Base-by-base conservation (phyloP, 176 grass and related monocot genomes). In the Rhynchospora tenuis region DNA sequence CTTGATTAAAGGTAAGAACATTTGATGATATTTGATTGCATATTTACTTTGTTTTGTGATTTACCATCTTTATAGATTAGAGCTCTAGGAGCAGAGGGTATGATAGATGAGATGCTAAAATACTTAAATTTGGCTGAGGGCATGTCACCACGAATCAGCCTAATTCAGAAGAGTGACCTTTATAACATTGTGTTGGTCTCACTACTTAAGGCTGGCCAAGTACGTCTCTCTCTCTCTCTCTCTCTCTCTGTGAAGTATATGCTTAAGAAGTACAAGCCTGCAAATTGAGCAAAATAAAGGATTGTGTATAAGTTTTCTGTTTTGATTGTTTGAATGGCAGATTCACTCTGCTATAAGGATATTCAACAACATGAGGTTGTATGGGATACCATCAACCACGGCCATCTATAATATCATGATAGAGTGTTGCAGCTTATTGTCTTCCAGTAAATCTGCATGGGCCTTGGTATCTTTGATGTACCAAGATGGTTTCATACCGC, bases 51-150 rank as follows among this genome's bases (percentile, higher is more conserved):
- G 44, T 58, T 9, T 82, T 82, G 42, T 65, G n/a, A 65, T 82
- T 61, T 82, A 51, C 15, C 52, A 59, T 27, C 82, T 20, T 87
- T 89, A 64, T 88, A 98, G 92, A 86, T 98, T 84, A 87, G 62
- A 87, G 95, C 90, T 85, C 81, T 98, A 85, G 95, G 90, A 84
- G 82, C 71, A 31, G 95, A 98, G 84, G 95, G 95, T 17, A 94
- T 98, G 95, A 83, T 90, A 87, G 80, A 94, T 46, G 92, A 94
- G 74, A 94, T 98, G 95, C 54, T 98, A 82, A 85, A 44, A 28
- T 93, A 93, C 84, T 89, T 98, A 79, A 91, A 98, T 85, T 50
- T 90, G 80, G 89, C 91, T 73, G 95, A 94, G 69, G 90, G 78
- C 84, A 65, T 91, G 64, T 64, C 87, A 28, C 93, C 85, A 89